Conservation (phyloP, 768 basidiomycete species). For the Tylopilus sp. region DNA sequence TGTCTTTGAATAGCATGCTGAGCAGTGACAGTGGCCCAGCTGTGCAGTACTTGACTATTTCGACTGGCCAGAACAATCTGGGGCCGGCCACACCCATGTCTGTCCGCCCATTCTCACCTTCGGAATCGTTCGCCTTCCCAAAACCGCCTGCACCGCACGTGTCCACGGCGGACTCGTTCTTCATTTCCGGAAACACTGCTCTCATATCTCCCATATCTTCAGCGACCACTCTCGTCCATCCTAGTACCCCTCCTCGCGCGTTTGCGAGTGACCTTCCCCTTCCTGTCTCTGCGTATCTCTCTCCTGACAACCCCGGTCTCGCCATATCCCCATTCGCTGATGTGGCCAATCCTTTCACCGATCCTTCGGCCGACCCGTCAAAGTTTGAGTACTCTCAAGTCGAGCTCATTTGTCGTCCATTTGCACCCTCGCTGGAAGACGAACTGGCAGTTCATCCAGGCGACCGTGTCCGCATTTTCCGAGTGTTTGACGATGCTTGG, state of each 20-base stretch:
- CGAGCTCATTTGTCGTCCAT: constrained; percentile 54
- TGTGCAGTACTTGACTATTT: constrained; percentile 41
- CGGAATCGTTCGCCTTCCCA: constrained; percentile 68
- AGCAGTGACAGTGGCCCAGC: constrained; percentile 36
- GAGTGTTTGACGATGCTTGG: constrained; percentile 71
- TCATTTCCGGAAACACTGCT: not conserved
- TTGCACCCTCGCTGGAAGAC: constrained; percentile 52
- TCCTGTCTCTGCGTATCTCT: no score
- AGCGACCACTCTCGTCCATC: constrained; percentile 16
- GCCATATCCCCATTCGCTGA: constrained; percentile 2
- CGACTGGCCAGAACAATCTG: constrained; percentile 12
- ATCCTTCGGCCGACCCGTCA: constrained; percentile 37
- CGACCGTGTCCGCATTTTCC: constrained; percentile 51
- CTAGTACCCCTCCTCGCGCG: constrained; percentile 15
- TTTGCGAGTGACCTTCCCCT: constrained; percentile 12
- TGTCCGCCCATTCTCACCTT: constrained; percentile 63
- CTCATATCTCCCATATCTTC: constrained; percentile 11
- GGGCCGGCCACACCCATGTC: constrained; percentile 50
- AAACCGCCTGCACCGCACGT: constrained; percentile 43
- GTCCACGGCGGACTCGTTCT: not conserved
- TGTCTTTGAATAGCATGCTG: constrained; percentile 40
- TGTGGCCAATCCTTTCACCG: constrained; percentile 13
- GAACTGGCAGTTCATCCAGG: constrained; percentile 52
- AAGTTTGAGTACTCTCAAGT: constrained; percentile 36
- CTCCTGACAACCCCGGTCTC: constrained; percentile 11